Evolutionary conservation across 805 yeast species (phyloP).

Genomic region (Barnettozyma salicaria): DNA sequence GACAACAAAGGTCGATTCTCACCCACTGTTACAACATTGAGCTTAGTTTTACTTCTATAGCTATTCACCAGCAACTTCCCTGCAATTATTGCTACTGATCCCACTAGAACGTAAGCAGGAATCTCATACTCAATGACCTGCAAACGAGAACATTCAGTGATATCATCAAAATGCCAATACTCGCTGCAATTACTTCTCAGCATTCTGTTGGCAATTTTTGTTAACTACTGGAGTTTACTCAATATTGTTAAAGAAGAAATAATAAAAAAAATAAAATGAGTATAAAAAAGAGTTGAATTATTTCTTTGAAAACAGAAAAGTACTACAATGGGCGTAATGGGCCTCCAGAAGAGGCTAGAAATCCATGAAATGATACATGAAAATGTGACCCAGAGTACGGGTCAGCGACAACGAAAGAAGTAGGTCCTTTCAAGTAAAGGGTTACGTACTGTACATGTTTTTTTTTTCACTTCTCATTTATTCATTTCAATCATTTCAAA

Average conservation of each 20-base stretch:
- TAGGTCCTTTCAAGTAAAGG: background rate
- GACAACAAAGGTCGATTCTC: slow-evolving; percentile 17
- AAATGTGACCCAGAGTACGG: too few species aligned
- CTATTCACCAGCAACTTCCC: slow-evolving; percentile 4
- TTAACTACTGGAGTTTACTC: too few species aligned
- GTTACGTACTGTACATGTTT: too few species aligned
- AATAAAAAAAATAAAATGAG: too few species aligned
- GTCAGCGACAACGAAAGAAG: too few species aligned
- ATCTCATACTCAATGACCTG: slow-evolving; percentile 32
- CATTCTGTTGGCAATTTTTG: too few species aligned
- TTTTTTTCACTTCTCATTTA: too few species aligned
- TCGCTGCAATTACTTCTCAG: slow-evolving; percentile 7
- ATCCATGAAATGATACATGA: too few species aligned
- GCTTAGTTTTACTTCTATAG: background rate
- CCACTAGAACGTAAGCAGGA: slow-evolving; percentile 31
- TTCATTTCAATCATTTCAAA: slow-evolving; percentile 7
- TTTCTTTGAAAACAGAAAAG: too few species aligned
- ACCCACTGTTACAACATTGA: background rate
- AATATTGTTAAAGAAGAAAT: too few species aligned
- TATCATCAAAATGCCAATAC: slow-evolving; percentile 57
- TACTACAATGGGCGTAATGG: background rate
- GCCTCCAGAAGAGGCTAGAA: too few species aligned
- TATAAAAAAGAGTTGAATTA: too few species aligned
- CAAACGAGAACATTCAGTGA: slow-evolving; percentile 46
- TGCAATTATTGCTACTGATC: slow-evolving; percentile 16